Evolutionary conservation across 1,284 basidiomycete genomes (phyloP), one percentile per base, ranked within the genome.

Genomic region (Fomes fomentarius): DNA sequence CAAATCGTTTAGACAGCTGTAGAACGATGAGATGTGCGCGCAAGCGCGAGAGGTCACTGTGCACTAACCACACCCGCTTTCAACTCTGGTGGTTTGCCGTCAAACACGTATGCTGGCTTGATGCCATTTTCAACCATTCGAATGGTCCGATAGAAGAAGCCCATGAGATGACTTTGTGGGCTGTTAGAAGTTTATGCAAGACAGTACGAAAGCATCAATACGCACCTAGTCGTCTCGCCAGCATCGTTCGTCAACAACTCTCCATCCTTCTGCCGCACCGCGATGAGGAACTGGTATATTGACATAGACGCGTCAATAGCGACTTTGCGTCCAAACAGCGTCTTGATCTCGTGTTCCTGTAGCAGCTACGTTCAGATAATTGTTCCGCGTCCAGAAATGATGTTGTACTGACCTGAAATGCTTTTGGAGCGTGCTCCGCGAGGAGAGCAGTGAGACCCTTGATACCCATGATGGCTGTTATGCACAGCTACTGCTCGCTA

Each of bases 101-200:
- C 97, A 65, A 99, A 99, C 21, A 99, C 94, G 72, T 98, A 99
- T 44, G 91, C 91, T 1, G 96, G 96, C 70, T 99, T 99, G 69
- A 99, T 95, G 4, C 97, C 97, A 64, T 97, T 94, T 73, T 99
- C 97, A n/a, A 97, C 94, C 76, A 99, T 99, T 21, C 97, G 85
- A 56, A 98, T 93, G 0, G 95, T 97, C 28, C 96, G 85, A 69
- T 98, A 98, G 76, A 99, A 99, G 74, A 98, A 93, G 0, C 96
- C 96, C 91, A 99, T 98, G 15, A 99, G 78, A 74, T 99, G 96
- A 74, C 94, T 88, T 34, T 6, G n/a, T 4, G 25, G 26, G 39
- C 0, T 48, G 30, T 28, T 28, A 25, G 1, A 6, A 9, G 11
- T 21, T 15, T 26, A 38, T 12, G 17, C 38, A 12, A 14, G 10